Conservation (phyloP, 73 alveolate genomes). For the Breviolum minutum region DNA sequence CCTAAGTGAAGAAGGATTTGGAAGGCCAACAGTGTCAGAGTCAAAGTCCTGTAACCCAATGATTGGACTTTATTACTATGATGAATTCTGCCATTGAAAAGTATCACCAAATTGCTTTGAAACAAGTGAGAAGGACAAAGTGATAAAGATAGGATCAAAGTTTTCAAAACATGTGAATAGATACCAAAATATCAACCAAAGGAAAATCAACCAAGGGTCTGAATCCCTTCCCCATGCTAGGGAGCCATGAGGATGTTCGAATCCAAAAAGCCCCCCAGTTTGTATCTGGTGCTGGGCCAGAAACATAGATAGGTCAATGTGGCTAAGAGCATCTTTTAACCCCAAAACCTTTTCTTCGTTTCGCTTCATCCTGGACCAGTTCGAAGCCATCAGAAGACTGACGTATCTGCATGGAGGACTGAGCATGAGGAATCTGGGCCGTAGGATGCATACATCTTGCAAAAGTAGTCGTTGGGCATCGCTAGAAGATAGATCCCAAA, state of each 20-base stretch:
- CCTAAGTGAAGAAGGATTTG: neutral
- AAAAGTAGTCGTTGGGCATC: neutral
- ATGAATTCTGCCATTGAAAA: neutral
- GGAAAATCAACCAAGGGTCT: too few relatives aligned
- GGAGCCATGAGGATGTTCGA: slow-evolving; percentile 1
- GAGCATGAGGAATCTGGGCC: neutral
- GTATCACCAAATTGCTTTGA: neutral
- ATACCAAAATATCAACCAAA: too few relatives aligned
- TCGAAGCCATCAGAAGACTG: neutral
- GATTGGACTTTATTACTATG: too few relatives aligned
- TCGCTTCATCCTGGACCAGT: neutral
- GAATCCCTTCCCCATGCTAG: slow-evolving; percentile 1
- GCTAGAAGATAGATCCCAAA: neutral
- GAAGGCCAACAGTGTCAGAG: too few relatives aligned
- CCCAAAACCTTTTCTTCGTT: neutral
- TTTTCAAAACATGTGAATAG: neutral
- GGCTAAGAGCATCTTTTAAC: neutral
- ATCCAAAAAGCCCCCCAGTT: neutral
- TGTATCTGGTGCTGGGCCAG: neutral
- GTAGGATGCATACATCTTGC: neutral
- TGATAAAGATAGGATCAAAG: neutral
- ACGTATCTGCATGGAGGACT: slow-evolving; percentile 7
- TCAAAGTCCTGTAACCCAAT: too few relatives aligned
- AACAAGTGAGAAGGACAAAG: neutral
- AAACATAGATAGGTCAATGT: neutral